phyloP scores from a whole-genome alignment of 2,329 filamentous ascomycete species.

The Zasmidium citrigriseum region DNA sequence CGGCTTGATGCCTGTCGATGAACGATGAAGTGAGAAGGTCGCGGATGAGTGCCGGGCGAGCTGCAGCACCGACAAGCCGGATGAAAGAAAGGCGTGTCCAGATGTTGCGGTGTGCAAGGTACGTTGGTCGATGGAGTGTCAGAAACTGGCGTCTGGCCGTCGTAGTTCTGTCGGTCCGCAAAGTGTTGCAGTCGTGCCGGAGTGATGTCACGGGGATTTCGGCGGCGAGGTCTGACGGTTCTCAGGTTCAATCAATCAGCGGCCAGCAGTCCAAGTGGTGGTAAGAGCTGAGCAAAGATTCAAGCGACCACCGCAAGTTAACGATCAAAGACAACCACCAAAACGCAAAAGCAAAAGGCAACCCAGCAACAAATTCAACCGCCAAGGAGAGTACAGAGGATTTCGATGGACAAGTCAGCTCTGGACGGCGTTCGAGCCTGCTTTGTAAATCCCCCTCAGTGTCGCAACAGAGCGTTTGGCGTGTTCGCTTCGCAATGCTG shows the following conservation, averaged over 20 bases:
- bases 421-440: slow-evolving; percentile 12
- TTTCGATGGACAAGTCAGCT: slow-evolving; percentile 10
- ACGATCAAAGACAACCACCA: slow-evolving; percentile 19
- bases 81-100: too few species aligned
- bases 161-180: background rate
- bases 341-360: slow-evolving; percentile 19
- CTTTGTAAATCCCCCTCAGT: slow-evolving; percentile 16
- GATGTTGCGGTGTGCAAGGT: background rate
- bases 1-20: slow-evolving; percentile 1
- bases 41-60: background rate
- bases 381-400: slow-evolving; percentile 17
- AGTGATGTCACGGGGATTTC: background rate
- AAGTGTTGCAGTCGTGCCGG: background rate
- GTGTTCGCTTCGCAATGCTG: background rate
- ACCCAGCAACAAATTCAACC: slow-evolving; percentile 20
- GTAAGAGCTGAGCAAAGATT: slow-evolving; percentile 6
- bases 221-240: background rate
- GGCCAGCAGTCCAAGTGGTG: background rate
- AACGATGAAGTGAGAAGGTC: background rate
- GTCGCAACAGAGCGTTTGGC: slow-evolving; percentile 26
- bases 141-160: background rate
- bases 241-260: background rate
- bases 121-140: background rate
- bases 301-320: slow-evolving; percentile 14
- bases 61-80: background rate